A percentile compares a stretch with the other conserved stretches of the same genome.
phyloP scores from a whole-genome alignment of 305 asterid species.

The Solanum hybrid region DNA sequence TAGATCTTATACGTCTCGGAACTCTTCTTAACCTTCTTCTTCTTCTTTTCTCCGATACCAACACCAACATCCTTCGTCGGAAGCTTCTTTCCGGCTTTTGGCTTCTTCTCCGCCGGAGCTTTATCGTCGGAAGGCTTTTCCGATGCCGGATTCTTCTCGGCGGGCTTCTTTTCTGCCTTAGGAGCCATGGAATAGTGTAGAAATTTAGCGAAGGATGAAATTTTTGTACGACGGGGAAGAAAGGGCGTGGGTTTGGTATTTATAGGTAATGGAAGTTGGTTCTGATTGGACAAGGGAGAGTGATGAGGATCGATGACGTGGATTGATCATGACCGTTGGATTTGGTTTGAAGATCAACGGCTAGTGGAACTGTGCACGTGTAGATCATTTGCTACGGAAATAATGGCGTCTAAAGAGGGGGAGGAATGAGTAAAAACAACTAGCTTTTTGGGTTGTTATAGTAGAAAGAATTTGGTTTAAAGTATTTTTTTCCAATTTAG shows the following conservation, averaged over 20 bases:
- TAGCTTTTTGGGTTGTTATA: not conserved
- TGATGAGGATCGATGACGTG: not conserved
- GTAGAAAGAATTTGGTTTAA: not conserved
- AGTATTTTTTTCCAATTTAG: no score
- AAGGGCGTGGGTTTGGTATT: not conserved
- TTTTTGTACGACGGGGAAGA: not conserved
- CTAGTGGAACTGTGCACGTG: not conserved
- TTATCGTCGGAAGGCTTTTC: slow-evolving; percentile 37
- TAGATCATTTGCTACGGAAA: not conserved
- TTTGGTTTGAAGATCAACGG: not conserved
- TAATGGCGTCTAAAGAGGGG: not conserved
- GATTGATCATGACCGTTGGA: not conserved
- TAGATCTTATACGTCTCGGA: slow-evolving; percentile 18
- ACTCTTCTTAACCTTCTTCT: slow-evolving; percentile 28
- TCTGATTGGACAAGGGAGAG: not conserved
- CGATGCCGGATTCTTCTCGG: slow-evolving; percentile 14
- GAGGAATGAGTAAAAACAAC: not conserved
- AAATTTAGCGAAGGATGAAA: not conserved
- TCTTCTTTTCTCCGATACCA: slow-evolving; percentile 27
- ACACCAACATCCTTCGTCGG: slow-evolving; percentile 31
- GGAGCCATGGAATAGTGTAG: slow-evolving; percentile 21
- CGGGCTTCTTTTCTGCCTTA: slow-evolving; percentile 31
- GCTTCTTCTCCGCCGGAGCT: slow-evolving; percentile 21
- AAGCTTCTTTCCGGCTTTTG: slow-evolving; percentile 33
- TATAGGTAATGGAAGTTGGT: not conserved